phyloP scores from a whole-genome alignment of 2,329 filamentous ascomycete genomes.

The Neonectria ditissima region DNA sequence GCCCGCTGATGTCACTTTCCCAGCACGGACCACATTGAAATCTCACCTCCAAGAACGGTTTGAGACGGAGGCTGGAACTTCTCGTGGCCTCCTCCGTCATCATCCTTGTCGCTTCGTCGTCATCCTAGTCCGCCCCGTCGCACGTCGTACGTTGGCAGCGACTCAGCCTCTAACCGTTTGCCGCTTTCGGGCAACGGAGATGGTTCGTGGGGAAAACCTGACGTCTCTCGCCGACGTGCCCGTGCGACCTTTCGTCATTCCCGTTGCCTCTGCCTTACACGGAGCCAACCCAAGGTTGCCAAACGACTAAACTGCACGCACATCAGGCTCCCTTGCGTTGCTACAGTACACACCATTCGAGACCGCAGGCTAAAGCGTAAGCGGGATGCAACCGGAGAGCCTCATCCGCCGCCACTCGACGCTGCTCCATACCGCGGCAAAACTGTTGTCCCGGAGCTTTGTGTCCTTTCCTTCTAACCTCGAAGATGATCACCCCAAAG shows the following conservation, averaged over 20 bases:
- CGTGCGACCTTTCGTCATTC: background rate
- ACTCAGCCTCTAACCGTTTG: background rate
- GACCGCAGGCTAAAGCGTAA: background rate
- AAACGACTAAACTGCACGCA: background rate
- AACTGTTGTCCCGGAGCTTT: background rate
- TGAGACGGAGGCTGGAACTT: background rate
- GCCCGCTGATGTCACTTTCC: conserved; percentile 41
- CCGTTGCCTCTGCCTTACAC: background rate
- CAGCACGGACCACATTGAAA: conserved; percentile 7
- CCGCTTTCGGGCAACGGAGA: background rate
- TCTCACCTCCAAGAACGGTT: background rate
- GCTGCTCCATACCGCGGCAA: background rate
- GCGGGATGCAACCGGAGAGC: conserved; percentile 17
- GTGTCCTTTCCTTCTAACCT: background rate
- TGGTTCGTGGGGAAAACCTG: background rate
- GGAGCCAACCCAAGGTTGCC: background rate
- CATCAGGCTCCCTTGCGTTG: background rate
- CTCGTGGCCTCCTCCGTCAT: background rate
- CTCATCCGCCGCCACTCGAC: conserved; percentile 19
- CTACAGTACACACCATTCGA: background rate
- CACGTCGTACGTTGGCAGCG: background rate
- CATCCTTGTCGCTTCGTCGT: background rate
- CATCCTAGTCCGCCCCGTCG: background rate
- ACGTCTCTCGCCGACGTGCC: background rate
- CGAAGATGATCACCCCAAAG: background rate